phyloP scores from a whole-genome alignment of 176 grass and related monocot species.

The Zoysia pacifica region DNA sequence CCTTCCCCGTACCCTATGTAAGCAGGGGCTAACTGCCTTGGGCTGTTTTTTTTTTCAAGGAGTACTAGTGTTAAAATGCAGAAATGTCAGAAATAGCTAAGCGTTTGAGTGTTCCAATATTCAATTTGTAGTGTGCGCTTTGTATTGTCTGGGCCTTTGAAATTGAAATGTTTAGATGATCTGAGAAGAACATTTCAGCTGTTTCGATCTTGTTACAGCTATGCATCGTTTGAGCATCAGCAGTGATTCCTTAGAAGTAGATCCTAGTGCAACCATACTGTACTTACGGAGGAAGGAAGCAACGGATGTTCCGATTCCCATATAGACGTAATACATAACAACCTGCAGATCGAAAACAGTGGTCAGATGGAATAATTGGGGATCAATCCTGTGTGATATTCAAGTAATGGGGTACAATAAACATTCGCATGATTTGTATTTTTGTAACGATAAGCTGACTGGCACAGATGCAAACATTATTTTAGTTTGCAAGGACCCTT shows the following conservation, averaged over 20 bases:
- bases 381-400: background rate
- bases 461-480: background rate
- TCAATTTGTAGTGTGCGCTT: background rate
- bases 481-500: background rate
- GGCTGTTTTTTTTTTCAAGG: too few relatives aligned
- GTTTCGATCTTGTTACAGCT: background rate
- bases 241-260: background rate
- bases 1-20: too few relatives aligned
- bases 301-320: slow-evolving; percentile 53
- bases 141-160: background rate
- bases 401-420: background rate
- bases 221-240: background rate
- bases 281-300: slow-evolving; percentile 69
- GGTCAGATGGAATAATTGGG: background rate
- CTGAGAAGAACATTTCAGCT: background rate
- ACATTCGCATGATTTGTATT: background rate
- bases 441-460: background rate
- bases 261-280: background rate
- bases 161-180: background rate
- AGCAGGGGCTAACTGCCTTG: too few relatives aligned
- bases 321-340: slow-evolving; percentile 65
- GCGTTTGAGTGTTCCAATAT: background rate
- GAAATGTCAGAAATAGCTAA: background rate
- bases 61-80: background rate
- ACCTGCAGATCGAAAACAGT: slow-evolving; percentile 40